Conservation (phyloP, 805 yeast genomes). For the Komagataella kurtzmanii region DNA sequence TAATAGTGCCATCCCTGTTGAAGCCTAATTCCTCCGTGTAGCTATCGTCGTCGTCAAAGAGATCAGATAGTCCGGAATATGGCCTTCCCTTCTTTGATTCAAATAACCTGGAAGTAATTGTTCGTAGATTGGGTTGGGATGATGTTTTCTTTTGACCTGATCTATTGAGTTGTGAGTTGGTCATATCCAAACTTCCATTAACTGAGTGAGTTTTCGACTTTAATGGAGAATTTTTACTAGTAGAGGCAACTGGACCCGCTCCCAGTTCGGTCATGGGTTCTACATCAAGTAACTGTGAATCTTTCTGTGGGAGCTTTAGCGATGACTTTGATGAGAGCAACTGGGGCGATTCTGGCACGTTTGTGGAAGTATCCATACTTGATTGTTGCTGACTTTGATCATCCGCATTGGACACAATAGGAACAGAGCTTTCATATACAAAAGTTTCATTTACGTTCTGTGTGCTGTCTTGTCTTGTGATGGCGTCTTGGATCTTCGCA, state of each 20-base stretch:
- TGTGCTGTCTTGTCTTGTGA: slow-evolving; percentile 59
- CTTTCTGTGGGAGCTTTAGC: background rate
- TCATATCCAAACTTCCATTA: slow-evolving; percentile 3
- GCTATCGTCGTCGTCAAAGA: slow-evolving; percentile 37
- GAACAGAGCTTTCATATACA: slow-evolving; percentile 57
- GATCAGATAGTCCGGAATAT: slow-evolving; percentile 43
- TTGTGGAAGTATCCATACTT: background rate
- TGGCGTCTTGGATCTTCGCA: slow-evolving; percentile 88
- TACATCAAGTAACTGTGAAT: background rate
- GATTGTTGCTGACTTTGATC: background rate
- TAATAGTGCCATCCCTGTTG: slow-evolving; percentile 12
- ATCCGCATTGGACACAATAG: slow-evolving; percentile 13
- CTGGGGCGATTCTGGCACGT: background rate
- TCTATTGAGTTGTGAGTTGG: slow-evolving; percentile 8
- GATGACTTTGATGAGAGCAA: background rate
- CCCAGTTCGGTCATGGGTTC: background rate
- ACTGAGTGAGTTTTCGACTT: background rate
- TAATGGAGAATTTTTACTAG: slow-evolving; percentile 1
- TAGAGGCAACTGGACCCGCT: background rate
- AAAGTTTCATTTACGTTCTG: slow-evolving; percentile 61
- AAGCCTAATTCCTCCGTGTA: slow-evolving; percentile 21
- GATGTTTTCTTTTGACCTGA: slow-evolving; percentile 25
- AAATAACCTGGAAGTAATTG: slow-evolving; percentile 63
- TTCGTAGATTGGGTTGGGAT: slow-evolving; percentile 14
- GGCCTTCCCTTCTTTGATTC: slow-evolving; percentile 63